Conservation (phyloP, 305 asterid genomes). For the Solanum hybrid region DNA sequence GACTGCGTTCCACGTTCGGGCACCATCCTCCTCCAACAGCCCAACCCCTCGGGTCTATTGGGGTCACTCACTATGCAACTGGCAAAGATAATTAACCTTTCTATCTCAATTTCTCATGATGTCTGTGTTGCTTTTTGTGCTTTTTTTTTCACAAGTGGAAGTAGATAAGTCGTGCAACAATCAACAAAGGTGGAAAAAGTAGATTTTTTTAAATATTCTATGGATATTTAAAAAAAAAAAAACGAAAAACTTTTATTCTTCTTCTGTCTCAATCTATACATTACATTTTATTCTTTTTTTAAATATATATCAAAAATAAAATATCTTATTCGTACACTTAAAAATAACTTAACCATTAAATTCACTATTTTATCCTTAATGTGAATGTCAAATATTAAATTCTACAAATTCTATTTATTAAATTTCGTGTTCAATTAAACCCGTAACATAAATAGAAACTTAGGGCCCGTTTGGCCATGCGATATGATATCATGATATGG, state of each 20-base stretch:
- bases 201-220: neutral
- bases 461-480: too few relatives aligned
- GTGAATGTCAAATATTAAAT: neutral
- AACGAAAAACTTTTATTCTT: neutral
- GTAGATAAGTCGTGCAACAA: neutral
- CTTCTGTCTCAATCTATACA: neutral
- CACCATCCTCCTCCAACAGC: neutral
- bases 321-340: neutral
- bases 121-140: neutral
- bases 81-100: neutral
- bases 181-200: neutral
- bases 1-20: neutral
- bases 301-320: too few relatives aligned
- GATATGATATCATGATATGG: too few relatives aligned
- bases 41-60: neutral
- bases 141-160: neutral
- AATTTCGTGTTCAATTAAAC: neutral
- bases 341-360: neutral
- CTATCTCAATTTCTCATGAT: neutral
- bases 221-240: too few relatives aligned
- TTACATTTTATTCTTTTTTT: neutral
- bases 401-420: too few relatives aligned
- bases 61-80: neutral
- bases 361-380: neutral
- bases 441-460: neutral